Percentiles rank a stretch among this genome's conserved stretches.
phyloP scores from a whole-genome alignment of 495 filamentous ascomycete genomes.

The Aspergillus haitiensis region DNA sequence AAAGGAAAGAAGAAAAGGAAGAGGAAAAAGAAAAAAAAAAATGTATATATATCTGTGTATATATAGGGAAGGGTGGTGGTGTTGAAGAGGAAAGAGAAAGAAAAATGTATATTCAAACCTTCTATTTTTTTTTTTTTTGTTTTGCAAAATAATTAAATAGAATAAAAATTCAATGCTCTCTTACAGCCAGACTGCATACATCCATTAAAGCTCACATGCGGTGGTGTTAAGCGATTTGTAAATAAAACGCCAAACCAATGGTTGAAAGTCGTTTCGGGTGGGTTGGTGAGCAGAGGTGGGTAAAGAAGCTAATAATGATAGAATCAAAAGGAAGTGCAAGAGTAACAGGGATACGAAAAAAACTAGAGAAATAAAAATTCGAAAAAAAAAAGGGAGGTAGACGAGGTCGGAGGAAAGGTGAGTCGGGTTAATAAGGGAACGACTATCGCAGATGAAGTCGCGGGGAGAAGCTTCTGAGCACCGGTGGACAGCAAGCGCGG shows the following conservation, averaged over 20 bases:
- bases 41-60: not conserved
- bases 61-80: not conserved
- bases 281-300: not conserved
- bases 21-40: constrained; percentile 7
- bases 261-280: not conserved
- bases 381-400: constrained; percentile 21
- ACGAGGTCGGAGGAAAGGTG: constrained; percentile 13
- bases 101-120: not conserved
- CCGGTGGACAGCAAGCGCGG: constrained; percentile 19
- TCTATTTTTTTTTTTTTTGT: not conserved
- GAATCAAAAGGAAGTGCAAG: not conserved
- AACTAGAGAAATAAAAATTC: constrained; percentile 13
- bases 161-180: constrained; percentile 1
- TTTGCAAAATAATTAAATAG: not conserved
- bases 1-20: constrained; percentile 2
- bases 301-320: constrained; percentile 1
- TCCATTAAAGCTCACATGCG: constrained; percentile 1
- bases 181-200: not conserved
- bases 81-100: not conserved
- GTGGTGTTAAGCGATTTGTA: constrained; percentile 5
- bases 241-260: constrained; percentile 1
- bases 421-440: constrained; percentile 1
- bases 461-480: constrained; percentile 21
- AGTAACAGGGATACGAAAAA: constrained; percentile 2
- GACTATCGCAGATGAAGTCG: constrained; percentile 16